Evolutionary conservation across 257 asterid genomes (phyloP).

Genomic region (Scutellaria galericulata): DNA sequence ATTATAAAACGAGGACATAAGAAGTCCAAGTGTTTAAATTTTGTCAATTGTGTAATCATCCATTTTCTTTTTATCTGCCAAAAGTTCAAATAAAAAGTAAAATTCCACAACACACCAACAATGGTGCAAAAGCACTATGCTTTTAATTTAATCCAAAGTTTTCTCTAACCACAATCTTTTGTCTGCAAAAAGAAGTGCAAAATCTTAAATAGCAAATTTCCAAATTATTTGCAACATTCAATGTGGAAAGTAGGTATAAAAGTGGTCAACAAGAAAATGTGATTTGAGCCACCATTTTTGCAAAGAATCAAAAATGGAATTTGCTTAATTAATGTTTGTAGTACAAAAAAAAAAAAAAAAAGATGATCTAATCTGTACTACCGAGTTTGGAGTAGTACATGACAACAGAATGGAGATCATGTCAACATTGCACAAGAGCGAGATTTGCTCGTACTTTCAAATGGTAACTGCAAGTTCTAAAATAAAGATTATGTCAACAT

Average conservation of each 20-base stretch:
- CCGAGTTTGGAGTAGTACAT: conserved; percentile 21
- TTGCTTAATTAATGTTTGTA: conserved; percentile 20
- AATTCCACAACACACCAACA: conserved; percentile 13
- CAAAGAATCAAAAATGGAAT: conserved; percentile 25
- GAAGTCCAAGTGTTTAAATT: no score
- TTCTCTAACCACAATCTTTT: conserved; percentile 6
- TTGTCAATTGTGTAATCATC: background rate
- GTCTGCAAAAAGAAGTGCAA: background rate
- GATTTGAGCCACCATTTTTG: conserved; percentile 30
- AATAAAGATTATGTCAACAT: background rate
- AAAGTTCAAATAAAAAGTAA: background rate
- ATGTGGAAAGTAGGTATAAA: conserved; percentile 23
- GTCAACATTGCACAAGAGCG: background rate
- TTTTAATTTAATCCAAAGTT: conserved; percentile 26
- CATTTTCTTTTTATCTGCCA: background rate
- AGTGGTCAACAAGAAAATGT: conserved; percentile 17
- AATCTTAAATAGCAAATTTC: background rate
- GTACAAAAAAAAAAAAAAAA: conserved; percentile 33
- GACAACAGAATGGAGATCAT: background rate
- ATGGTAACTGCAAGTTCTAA: background rate
- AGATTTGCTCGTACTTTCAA: no score
- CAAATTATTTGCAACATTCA: background rate
- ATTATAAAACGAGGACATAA: no score
- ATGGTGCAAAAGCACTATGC: conserved; percentile 29
- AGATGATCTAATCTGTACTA: conserved; percentile 34